phyloP scores from a whole-genome alignment of 2,329 filamentous ascomycete genomes.

The Dactylellina leptospora region DNA sequence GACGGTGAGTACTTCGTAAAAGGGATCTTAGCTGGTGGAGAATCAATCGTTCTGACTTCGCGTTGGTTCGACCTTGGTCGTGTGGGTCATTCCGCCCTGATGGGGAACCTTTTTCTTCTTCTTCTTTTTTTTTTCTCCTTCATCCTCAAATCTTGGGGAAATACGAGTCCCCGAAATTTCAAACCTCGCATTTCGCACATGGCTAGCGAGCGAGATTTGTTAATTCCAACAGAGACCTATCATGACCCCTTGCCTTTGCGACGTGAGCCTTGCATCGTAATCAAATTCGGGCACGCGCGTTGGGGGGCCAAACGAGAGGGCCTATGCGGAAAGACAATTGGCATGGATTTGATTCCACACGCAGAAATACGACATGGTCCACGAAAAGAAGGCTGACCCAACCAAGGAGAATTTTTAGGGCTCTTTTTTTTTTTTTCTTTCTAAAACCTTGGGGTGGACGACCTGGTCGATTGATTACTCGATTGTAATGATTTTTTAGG shows the following conservation, averaged over 20 bases:
- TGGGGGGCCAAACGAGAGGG: background rate
- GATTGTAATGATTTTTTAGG: conserved; percentile 14
- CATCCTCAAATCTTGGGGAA: conserved; percentile 6
- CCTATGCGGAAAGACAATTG: background rate
- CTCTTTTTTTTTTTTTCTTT: too few relatives aligned
- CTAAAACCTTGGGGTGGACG: background rate
- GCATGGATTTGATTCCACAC: background rate
- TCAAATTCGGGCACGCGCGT: too few relatives aligned
- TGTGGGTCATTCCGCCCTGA: background rate
- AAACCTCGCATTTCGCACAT: conserved; percentile 1
- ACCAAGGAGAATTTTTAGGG: conserved; percentile 27
- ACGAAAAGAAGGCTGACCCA: conserved; percentile 37
- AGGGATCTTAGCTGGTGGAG: too few relatives aligned
- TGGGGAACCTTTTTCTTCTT: background rate
- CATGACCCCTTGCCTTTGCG: background rate
- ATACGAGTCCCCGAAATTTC: background rate
- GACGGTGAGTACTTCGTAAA: too few relatives aligned
- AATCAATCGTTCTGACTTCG: background rate
- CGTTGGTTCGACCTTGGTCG: background rate
- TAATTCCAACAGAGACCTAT: background rate
- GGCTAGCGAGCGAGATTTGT: conserved; percentile 4
- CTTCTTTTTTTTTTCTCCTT: background rate
- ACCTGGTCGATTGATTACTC: conserved; percentile 15
- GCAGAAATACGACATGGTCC: conserved; percentile 20
- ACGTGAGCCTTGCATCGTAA: background rate